A percentile compares a stretch with the other conserved stretches of the same genome.
Conservation (phyloP, 441 rosid genomes). For the Pelargonium fulgidum region DNA sequence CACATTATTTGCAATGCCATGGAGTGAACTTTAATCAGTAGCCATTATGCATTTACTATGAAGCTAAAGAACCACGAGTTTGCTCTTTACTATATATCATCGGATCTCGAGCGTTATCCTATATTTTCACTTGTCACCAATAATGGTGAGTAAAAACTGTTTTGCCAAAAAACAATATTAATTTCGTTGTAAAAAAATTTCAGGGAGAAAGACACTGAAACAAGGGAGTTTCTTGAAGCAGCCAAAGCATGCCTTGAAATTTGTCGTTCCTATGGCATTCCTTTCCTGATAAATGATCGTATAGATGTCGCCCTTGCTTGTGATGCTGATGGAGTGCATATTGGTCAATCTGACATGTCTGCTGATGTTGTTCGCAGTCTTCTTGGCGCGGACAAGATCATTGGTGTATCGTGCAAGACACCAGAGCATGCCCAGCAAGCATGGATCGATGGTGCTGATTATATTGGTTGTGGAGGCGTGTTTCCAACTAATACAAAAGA, state of each 20-base stretch:
- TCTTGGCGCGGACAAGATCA: constrained; percentile 81
- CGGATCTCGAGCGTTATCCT: no score
- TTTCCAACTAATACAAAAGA: constrained; percentile 69
- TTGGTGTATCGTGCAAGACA: constrained; percentile 87
- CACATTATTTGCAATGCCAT: no score
- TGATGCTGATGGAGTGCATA: constrained; percentile 84
- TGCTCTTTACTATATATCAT: no score
- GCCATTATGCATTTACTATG: no score
- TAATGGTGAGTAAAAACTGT: no score
- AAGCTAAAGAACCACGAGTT: no score
- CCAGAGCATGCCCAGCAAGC: constrained; percentile 75
- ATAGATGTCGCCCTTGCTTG: constrained; percentile 78
- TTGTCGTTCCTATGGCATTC: constrained; percentile 53
- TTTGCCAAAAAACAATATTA: no score
- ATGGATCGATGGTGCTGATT: constrained; percentile 82
- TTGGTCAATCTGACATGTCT: constrained; percentile 87
- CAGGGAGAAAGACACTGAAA: constrained; percentile 77
- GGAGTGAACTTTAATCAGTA: no score
- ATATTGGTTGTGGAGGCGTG: constrained; percentile 87
- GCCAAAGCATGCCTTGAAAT: constrained; percentile 61
- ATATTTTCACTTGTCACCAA: no score
- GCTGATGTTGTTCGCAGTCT: constrained; percentile 48
- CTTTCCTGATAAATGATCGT: constrained; percentile 78
- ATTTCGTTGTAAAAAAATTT: not conserved
- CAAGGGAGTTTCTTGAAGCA: constrained; percentile 56